Conservation (phyloP, 768 basidiomycete genomes). For the Austroboletus eburneus region DNA sequence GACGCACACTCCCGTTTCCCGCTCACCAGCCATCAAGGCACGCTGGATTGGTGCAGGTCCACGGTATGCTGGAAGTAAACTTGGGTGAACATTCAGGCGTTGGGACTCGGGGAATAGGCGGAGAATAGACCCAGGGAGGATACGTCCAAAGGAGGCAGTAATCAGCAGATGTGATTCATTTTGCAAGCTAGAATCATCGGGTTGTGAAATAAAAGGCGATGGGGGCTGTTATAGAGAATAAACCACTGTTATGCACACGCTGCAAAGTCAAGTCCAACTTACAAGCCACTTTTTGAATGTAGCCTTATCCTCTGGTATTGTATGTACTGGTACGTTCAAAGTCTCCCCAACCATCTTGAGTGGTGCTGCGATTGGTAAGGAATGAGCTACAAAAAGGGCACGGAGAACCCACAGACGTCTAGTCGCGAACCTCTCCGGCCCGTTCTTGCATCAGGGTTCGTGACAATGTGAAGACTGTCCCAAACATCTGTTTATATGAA, state of each 20-base stretch:
- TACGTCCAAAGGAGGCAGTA: conserved; percentile 90
- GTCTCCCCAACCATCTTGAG: conserved; percentile 56
- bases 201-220: conserved; percentile 29
- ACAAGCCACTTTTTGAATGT: conserved; percentile 69
- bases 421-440: conserved; percentile 58
- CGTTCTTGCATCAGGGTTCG: conserved; percentile 61
- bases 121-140: conserved; percentile 63
- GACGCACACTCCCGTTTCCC: conserved; percentile 75
- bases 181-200: conserved; percentile 10
- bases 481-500: conserved; percentile 62
- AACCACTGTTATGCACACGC: neutral
- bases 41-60: conserved; percentile 91
- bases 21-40: conserved; percentile 63
- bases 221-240: conserved; percentile 39
- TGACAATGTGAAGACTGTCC: conserved; percentile 62
- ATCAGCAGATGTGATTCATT: conserved; percentile 57
- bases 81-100: conserved; percentile 86
- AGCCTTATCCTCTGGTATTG: conserved; percentile 54
- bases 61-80: conserved; percentile 80
- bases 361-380: conserved; percentile 49
- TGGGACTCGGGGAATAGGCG: conserved; percentile 52
- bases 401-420: conserved; percentile 44
- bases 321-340: conserved; percentile 49
- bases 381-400: neutral
- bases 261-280: conserved; percentile 15